Conservation (phyloP, 2,329 filamentous ascomycete species). For the Botrytis sinoallii region DNA sequence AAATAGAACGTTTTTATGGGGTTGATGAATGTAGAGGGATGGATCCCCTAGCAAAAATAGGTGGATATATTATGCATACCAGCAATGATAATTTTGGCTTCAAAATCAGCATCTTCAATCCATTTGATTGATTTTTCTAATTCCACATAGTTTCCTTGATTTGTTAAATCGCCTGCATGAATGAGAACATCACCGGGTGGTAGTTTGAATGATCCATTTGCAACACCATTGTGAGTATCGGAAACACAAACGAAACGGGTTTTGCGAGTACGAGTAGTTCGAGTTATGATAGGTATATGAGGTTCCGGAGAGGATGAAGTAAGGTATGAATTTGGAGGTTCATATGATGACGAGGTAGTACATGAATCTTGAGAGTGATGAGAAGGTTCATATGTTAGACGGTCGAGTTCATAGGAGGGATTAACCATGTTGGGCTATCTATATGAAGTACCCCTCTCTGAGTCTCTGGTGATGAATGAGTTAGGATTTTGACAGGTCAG, state of each 20-base stretch:
- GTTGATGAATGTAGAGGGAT: neutral
- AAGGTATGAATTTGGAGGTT: neutral
- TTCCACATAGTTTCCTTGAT: slow-evolving; percentile 62
- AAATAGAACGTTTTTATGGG: slow-evolving; percentile 12
- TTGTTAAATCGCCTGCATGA: slow-evolving; percentile 74
- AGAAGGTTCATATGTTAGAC: neutral
- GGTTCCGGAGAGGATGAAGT: slow-evolving; percentile 2
- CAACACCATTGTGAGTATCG: slow-evolving; percentile 68
- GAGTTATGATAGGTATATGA: neutral
- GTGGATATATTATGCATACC: slow-evolving; percentile 44
- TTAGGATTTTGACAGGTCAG: neutral
- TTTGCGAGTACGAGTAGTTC: slow-evolving; percentile 34
- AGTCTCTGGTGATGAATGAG: neutral
- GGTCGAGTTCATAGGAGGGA: neutral
- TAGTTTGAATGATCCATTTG: slow-evolving; percentile 53
- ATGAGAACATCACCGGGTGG: slow-evolving; percentile 72
- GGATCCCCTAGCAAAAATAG: neutral
- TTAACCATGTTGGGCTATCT: neutral
- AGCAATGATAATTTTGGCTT: slow-evolving; percentile 67
- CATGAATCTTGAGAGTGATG: neutral
- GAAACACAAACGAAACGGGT: slow-evolving; percentile 73
- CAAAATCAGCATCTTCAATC: slow-evolving; percentile 65
- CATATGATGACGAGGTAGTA: neutral
- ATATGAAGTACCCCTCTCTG: neutral
- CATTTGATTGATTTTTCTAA: slow-evolving; percentile 61